Conservation (phyloP, 2,329 filamentous ascomycete genomes). For the Microsporum canis region DNA sequence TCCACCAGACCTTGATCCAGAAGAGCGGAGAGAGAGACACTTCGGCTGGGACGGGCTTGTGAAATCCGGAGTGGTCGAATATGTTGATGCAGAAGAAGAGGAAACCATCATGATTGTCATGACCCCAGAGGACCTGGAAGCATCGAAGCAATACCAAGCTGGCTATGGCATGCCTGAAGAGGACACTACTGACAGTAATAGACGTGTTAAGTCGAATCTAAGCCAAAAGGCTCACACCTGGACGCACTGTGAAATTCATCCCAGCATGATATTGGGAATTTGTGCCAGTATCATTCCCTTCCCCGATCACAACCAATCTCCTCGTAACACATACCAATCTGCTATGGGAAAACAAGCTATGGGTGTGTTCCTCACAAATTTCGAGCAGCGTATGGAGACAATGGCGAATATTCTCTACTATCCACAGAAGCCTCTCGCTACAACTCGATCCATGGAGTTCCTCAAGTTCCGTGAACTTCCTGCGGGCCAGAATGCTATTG, state of each 20-base stretch:
- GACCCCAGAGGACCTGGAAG: constrained; percentile 89
- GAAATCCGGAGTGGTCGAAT: constrained; percentile 77
- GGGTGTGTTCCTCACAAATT: constrained; percentile 98
- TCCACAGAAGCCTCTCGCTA: constrained; percentile 91
- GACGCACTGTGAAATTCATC: constrained; percentile 98
- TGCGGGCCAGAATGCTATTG: constrained; percentile 94
- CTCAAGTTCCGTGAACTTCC: constrained; percentile 95
- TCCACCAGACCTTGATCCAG: constrained; percentile 47
- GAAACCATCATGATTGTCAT: constrained; percentile 99
- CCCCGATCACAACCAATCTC: constrained; percentile 95
- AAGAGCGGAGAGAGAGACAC: constrained; percentile 48
- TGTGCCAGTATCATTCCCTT: constrained; percentile 99
- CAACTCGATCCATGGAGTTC: constrained; percentile 96
- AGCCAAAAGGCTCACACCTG: constrained; percentile 83
- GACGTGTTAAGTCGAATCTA: constrained; percentile 75
- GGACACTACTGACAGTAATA: constrained; percentile 61
- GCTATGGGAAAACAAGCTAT: constrained; percentile 99
- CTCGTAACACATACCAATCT: constrained; percentile 97
- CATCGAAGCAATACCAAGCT: constrained; percentile 57
- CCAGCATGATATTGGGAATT: constrained; percentile 96
- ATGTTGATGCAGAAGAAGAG: constrained; percentile 95
- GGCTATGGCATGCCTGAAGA: constrained; percentile 52
- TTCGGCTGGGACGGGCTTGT: constrained; percentile 86
- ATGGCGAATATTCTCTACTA: constrained; percentile 99
- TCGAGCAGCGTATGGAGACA: constrained; percentile 93